Evolutionary conservation across 164 flowering plant genomes (phyloP), one percentile per base, ranked within the genome.

Genomic region (Amborella trichopoda): DNA sequence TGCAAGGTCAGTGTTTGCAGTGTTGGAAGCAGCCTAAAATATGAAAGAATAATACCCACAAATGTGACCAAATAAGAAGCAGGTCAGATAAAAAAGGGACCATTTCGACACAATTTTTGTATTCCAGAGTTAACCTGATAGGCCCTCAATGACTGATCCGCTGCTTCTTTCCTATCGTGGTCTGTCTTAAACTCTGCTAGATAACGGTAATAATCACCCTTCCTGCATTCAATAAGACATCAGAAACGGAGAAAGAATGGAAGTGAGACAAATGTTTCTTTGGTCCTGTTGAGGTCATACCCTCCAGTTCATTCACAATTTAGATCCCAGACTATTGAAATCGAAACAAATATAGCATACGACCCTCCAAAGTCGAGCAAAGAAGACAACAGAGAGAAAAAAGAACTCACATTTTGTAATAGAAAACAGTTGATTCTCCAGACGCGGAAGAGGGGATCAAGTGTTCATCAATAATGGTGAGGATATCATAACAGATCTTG

Each of bases 151-250:
- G 62, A 58, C 46, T 58, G 56, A 6, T 58, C 56, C 9, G 62
- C 56, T 13, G 52, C 46, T 45, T 58, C 56, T 40, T 52, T 58
- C 46, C 50, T 58, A 13, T 58, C 52, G 27, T 51, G 46, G 22
- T 52, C 56, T 16, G 41, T 39, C 52, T 39, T 58, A 30, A 58
- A 58, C 52, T 58, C 62, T 16, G 62, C 62, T 28, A 58, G 56
- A 30, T 58, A 58, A 17, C 62, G 52, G 45, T 39, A 52, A 32
- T 58, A 58, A 44, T 58, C 62, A 3, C 62, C 62, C 24, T 58
- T 58, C 62, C 62, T 58, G 56, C 47, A 58, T 18, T 23, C 38
- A 44, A n/a, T 37, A 13, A 2, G 40, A 5, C n/a, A n/a, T n/a
- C n/a, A n/a, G n/a, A n/a, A n/a, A 22, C 5, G 14, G 2, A 9